These are phyloP conservation scores for Chytridium lagenaria DNA, from an alignment of 371 early-diverging fungal species.

Conservation along the genomic window DNA sequence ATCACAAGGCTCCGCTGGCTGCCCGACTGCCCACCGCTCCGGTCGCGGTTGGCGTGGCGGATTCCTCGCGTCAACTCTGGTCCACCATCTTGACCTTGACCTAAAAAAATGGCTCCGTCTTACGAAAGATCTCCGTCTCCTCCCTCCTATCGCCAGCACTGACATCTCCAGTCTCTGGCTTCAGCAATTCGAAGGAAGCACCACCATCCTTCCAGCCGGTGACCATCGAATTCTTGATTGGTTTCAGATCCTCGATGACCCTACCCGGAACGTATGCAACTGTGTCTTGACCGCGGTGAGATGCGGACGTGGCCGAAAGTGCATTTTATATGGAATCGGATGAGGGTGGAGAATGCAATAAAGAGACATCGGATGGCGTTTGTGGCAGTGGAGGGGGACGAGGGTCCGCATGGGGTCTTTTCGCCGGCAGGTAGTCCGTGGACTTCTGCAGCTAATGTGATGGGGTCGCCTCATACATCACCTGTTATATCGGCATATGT, in stretches of 20 bases:
- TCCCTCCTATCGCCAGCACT: slow-evolving; percentile 75
- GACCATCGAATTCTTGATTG: slow-evolving; percentile 66
- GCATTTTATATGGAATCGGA: slow-evolving; percentile 78
- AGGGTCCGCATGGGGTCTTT: no score
- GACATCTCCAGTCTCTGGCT: slow-evolving; percentile 85
- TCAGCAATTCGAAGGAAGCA: slow-evolving; percentile 87
- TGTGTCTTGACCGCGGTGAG: slow-evolving; percentile 68
- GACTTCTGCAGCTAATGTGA: no score
- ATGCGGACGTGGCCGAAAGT: slow-evolving; percentile 81
- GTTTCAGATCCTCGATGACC: slow-evolving; percentile 73
- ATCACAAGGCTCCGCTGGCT: slow-evolving; percentile 26
- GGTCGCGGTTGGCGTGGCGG: slow-evolving; percentile 81
- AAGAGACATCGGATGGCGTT: neutral
- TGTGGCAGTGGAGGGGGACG: neutral
- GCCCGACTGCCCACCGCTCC: slow-evolving; percentile 33
- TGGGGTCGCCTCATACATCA: neutral
- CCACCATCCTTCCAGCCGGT: slow-evolving; percentile 76
- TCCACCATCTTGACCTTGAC: slow-evolving; percentile 83
- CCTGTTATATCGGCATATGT: neutral
- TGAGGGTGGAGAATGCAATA: slow-evolving; percentile 67
- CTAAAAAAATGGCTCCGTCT: slow-evolving; percentile 86
- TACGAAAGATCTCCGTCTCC: slow-evolving; percentile 75
- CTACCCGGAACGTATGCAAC: slow-evolving; percentile 64
- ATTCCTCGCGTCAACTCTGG: slow-evolving; percentile 77
- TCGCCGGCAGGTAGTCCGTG: neutral